Percentiles rank a stretch among this genome's conserved stretches.
Conservation (phyloP, 306 rosid species). For the Notholithocarpus densiflorus region DNA sequence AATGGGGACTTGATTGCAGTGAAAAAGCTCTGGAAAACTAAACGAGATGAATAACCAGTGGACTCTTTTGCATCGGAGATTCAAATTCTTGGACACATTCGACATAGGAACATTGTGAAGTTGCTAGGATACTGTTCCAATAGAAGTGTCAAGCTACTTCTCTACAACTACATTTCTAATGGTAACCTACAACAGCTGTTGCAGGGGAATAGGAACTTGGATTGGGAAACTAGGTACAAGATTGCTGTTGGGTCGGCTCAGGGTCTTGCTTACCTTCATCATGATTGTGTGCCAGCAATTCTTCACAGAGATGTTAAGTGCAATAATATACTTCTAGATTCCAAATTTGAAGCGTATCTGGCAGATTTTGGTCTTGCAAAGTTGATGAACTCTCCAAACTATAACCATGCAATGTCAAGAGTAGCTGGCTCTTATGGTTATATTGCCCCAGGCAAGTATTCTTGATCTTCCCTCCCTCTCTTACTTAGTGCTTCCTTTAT, state of each 20-base stretch:
- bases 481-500: constrained; percentile 1
- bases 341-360: constrained; percentile 79
- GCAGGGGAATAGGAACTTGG: constrained; percentile 74
- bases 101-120: constrained; percentile 91
- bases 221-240: constrained; percentile 96
- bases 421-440: constrained; percentile 98
- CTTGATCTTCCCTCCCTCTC: constrained; percentile 1
- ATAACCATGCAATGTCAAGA: constrained; percentile 90
- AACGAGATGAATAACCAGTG: constrained; percentile 69
- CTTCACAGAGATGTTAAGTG: constrained; percentile 97
- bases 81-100: constrained; percentile 93
- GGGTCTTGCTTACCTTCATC: constrained; percentile 93
- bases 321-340: constrained; percentile 92
- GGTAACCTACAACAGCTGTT: constrained; percentile 87
- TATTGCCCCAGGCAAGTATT: constrained; percentile 84
- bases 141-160: constrained; percentile 85
- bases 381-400: constrained; percentile 76
- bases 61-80: constrained; percentile 95
- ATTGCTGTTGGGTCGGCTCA: constrained; percentile 96
- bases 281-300: constrained; percentile 89
- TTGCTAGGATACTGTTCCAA: constrained; percentile 92
- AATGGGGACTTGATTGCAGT: constrained; percentile 83
- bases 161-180: constrained; percentile 85
- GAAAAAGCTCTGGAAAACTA: constrained; percentile 93
- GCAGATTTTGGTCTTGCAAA: constrained; percentile 98